Base-by-base conservation (phyloP, 805 yeast species). In the Cyberlindnera euphorbiae region DNA sequence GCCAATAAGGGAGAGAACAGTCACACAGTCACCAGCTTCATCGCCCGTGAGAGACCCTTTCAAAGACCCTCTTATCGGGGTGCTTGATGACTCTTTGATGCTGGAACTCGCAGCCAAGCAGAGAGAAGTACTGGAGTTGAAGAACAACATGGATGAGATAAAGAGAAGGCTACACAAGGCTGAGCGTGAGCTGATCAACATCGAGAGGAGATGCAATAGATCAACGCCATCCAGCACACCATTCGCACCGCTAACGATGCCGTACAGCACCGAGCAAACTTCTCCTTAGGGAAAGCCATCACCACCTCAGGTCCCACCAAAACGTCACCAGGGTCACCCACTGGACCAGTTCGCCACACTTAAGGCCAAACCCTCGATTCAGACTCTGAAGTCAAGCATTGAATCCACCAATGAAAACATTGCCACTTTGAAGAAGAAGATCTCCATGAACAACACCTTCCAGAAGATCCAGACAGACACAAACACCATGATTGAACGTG, bases 81-180 rank as follows among this genome's bases (percentile, higher is more conserved):
- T 32, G 8, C 10, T 43, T 10, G 41, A 49, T 17, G 50, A 48
- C 10, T 32, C 41, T 5, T 12, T 71, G 13, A 48, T 71, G 25
- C 64, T 55, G 35, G 53, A 56, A 28, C 45, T 71, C 33, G 77
- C 82, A 0, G 48, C 67, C 2, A 77, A 78, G 49, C 80, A 77
- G 47, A 64, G 78, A 41, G 67, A 67, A 37, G 66, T 77, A 8
- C 42, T 65, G 13, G 80, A 75, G 32, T 51, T 73, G 38, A 71
- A 69, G 47, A 56, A 62, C n/a, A 63, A 63, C 23, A 50, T 65
- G 35, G 60, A 62, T 11, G 26, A 38, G 6, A 45, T 62, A 22
- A 59, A 62, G 41, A 50, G 53, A 18, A 64, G 64, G 44, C 53
- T 77, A n/a, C 50, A 59, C 12, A 55, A 53, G 25, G 53, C 69